Evolutionary conservation across 441 rosid species (phyloP).

Genomic region (Arabidopsis lyrata): DNA sequence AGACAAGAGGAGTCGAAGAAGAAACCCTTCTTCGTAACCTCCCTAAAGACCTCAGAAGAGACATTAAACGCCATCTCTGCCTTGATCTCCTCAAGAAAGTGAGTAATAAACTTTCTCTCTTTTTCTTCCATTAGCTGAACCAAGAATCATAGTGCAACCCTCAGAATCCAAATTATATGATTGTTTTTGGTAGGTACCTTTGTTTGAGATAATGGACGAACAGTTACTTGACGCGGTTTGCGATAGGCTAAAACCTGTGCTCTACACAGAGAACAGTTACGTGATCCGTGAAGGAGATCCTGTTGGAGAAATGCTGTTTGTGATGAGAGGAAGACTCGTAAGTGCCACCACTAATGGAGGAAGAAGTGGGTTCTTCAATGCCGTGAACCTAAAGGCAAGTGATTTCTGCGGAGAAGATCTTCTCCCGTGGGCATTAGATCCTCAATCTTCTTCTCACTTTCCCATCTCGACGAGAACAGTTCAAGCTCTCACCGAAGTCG

Average conservation of each 20-base stretch:
- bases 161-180: slow-evolving; percentile 7
- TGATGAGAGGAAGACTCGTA: slow-evolving; percentile 52
- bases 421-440: slow-evolving; percentile 46
- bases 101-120: slow-evolving; percentile 11
- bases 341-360: slow-evolving; percentile 53
- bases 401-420: slow-evolving; percentile 50
- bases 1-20: slow-evolving; percentile 46
- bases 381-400: slow-evolving; percentile 33
- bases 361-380: slow-evolving; percentile 36
- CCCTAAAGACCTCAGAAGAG: slow-evolving; percentile 46
- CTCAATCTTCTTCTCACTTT: slow-evolving; percentile 34
- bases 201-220: slow-evolving; percentile 55
- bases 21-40: slow-evolving; percentile 41
- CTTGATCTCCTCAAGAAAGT: slow-evolving; percentile 44
- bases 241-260: slow-evolving; percentile 48
- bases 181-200: slow-evolving; percentile 46
- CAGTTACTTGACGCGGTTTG: slow-evolving; percentile 53
- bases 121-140: slow-evolving; percentile 6
- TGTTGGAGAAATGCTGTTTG: slow-evolving; percentile 53
- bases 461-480: slow-evolving; percentile 54
- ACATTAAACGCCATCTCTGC: slow-evolving; percentile 44
- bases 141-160: background rate
- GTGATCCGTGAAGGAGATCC: slow-evolving; percentile 57
- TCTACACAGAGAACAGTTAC: slow-evolving; percentile 50
- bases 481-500: slow-evolving; percentile 58